phyloP scores from a whole-genome alignment of 176 grass and related monocot genomes.

The Ensete ventricosum region DNA sequence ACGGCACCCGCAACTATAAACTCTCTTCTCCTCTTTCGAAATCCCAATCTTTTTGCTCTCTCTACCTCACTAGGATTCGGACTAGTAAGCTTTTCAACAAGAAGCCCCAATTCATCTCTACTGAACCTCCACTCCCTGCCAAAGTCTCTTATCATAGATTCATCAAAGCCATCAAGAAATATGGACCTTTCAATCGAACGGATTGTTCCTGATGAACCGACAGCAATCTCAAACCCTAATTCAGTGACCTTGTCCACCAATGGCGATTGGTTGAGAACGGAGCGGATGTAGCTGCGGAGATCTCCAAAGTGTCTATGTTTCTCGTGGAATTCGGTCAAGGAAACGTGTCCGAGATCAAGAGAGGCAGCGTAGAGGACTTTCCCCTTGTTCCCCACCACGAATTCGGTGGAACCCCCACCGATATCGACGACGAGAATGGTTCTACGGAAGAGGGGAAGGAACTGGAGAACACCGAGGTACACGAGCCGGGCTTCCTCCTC shows the following conservation, averaged over 20 bases:
- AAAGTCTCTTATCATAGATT: background rate
- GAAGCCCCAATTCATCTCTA: slow-evolving; percentile 1
- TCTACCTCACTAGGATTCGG: background rate
- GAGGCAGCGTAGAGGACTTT: slow-evolving; percentile 5
- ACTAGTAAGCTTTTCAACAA: slow-evolving; percentile 2
- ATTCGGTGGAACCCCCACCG: slow-evolving; percentile 18
- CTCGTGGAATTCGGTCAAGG: background rate
- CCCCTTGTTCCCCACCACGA: background rate
- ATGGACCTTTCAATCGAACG: slow-evolving; percentile 7
- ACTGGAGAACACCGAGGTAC: slow-evolving; percentile 8
- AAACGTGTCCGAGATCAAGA: slow-evolving; percentile 3
- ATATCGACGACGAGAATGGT: slow-evolving; percentile 3
- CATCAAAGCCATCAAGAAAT: background rate
- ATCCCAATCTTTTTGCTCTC: background rate
- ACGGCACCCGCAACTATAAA: slow-evolving; percentile 4
- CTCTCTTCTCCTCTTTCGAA: slow-evolving; percentile 8
- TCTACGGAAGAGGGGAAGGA: slow-evolving; percentile 5
- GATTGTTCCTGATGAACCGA: slow-evolving; percentile 9
- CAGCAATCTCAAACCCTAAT: background rate
- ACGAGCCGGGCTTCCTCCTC: slow-evolving; percentile 11
- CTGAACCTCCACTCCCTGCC: slow-evolving; percentile 5
- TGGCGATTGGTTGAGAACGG: slow-evolving; percentile 3
- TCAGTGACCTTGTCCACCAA: background rate
- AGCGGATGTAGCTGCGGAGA: slow-evolving; percentile 4
- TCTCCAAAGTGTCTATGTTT: background rate